Base-by-base conservation (phyloP, 2,329 filamentous ascomycete genomes). In the Fusarium xylarioides region DNA sequence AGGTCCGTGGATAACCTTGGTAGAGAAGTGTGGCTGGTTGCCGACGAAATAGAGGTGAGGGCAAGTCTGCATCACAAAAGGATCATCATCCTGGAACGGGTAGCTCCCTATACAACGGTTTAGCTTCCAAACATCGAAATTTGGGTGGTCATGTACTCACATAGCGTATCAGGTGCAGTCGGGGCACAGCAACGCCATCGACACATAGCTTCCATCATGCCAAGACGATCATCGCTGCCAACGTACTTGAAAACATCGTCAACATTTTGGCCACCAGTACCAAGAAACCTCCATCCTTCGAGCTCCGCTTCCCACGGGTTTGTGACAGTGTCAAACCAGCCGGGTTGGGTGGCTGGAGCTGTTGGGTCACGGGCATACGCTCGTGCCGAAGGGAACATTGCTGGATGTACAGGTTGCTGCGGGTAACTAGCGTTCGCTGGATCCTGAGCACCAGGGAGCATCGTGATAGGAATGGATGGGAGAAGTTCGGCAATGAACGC, bases 171-270 rank as follows among this genome's bases (percentile, higher is more conserved):
- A 0, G 97, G 96, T 4, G 96, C 96, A 1, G 96, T 99, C 4
- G 96, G 96, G 10, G 96, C 96, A 74, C 91, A 91, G 79, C 94
- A 93, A 70, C 96, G 89, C 96, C 96, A 99, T 66, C 95, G 88
- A 74, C 97, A 91, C 90, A 97, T 96, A 64, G 92, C 91, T 82
- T 98, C 96, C 93, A 98, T 96, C 88, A 98, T 93, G 52, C 92
- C 91, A 32, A 98, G 79, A 26, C 95, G 85, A 75, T 95, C 91
- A 46, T 94, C 90, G 40, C 90, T 91, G 64, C 92, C 90, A 32
- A 98, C 88, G 79, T 99, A 99, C 81, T 95, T 96, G 81, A 95
- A 93, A 7, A 98, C 90, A 81, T 99, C 97, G 77, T 97, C 93
- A 7, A 99, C 89, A 59, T 97, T 97, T 83, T 99, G 96, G 0